These are phyloP conservation scores for Paspalum vaginatum DNA, from an alignment of 176 grass and related monocot genomes.

Conservation along the genomic window DNA sequence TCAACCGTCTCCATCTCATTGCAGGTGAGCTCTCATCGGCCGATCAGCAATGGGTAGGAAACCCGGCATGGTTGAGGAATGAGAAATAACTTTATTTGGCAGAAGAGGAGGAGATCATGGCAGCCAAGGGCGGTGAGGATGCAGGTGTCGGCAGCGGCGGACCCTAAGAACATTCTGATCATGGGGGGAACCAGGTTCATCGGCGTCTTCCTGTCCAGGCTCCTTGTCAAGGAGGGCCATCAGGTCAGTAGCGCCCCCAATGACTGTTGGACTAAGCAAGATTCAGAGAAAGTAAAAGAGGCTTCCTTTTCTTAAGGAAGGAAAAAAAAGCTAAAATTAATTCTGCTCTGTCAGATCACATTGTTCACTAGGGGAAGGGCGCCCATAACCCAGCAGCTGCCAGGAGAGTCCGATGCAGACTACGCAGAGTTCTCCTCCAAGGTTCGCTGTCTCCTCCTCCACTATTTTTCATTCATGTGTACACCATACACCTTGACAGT, in stretches of 20 bases:
- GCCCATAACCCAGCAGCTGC: conserved; percentile 86
- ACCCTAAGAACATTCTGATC: conserved; percentile 89
- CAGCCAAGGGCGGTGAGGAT: conserved; percentile 56
- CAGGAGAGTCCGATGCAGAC: conserved; percentile 85
- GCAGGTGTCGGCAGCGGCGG: conserved; percentile 54
- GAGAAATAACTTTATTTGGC: conserved; percentile 8
- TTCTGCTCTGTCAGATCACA: conserved; percentile 61
- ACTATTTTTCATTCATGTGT: background rate
- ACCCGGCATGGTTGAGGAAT: background rate
- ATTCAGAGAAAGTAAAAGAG: no score
- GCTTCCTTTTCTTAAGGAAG: background rate
- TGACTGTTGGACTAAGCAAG: background rate
- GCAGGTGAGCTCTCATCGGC: conserved; percentile 44
- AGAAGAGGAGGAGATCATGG: conserved; percentile 70
- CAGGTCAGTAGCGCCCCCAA: conserved; percentile 47
- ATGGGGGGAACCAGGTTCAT: conserved; percentile 99
- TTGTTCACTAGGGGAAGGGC: conserved; percentile 98
- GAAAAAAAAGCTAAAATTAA: background rate
- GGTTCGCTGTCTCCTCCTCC: conserved; percentile 29
- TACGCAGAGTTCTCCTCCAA: conserved; percentile 85
- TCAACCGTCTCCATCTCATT: conserved; percentile 56
- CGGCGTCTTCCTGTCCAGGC: conserved; percentile 79
- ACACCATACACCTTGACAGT: background rate
- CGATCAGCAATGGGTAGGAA: background rate
- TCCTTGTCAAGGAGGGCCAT: conserved; percentile 89